phyloP scores from a whole-genome alignment of 1,139 yeast species.

The Taphrina flavorubra region DNA sequence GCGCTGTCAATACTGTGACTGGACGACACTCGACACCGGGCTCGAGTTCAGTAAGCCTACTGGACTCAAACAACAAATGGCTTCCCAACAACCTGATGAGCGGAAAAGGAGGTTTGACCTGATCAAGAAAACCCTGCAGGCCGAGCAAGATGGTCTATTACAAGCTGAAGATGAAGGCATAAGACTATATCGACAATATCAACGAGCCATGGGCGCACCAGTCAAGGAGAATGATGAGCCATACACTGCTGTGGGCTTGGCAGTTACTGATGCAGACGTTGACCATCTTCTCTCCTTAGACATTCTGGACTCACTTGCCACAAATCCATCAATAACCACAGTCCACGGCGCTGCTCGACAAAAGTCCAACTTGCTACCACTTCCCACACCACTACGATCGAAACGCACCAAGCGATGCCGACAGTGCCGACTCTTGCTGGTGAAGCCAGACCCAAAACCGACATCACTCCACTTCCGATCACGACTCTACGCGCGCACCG shows the following conservation, averaged over 20 bases:
- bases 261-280: neutral
- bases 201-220: conserved; percentile 5
- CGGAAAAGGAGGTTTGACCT: neutral
- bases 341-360: neutral
- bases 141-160: neutral
- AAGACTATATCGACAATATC: conserved; percentile 10
- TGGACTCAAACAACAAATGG: conserved; percentile 37
- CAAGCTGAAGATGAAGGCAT: conserved; percentile 5
- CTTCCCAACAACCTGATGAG: conserved; percentile 7
- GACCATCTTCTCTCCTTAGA: neutral
- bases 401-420: conserved; percentile 32
- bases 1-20: conserved; percentile 46
- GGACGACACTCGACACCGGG: conserved; percentile 43
- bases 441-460: conserved; percentile 27
- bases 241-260: neutral
- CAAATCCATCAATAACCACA: neutral
- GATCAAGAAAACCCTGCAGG: neutral
- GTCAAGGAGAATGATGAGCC: neutral
- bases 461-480: conserved; percentile 14
- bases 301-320: conserved; percentile 1
- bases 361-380: conserved; percentile 1
- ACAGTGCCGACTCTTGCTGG: conserved; percentile 19
- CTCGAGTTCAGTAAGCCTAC: conserved; percentile 41
- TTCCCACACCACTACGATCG: conserved; percentile 21
- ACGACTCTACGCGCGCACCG: conserved; percentile 14